Evolutionary conservation across 305 asterid species (phyloP), one percentile per base, ranked within the genome.

Genomic region (Fraxinus dipetala): DNA sequence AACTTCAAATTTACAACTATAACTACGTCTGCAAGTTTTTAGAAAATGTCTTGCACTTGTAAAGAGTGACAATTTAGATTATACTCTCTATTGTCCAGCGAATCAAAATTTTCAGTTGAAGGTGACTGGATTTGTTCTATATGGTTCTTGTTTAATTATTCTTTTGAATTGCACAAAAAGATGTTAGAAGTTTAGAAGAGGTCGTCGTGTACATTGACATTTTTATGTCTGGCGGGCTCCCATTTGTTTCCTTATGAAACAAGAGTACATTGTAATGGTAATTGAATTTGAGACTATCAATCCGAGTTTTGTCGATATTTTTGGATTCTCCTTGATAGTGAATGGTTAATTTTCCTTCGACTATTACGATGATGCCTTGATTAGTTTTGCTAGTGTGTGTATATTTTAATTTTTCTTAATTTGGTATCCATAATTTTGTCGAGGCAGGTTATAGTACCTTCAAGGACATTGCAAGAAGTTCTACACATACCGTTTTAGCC

Each of bases 381-480:
- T 48, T 48, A 48, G 59, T 48, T 48, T 48, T 48, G 59, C 59
- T 5, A 48, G 1, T 2, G n/a, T 48, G 59, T 45, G 56, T 5
- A 10, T 43, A 43, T 43, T 43, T 43, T 11, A 43, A 1, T 36
- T 36, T 36, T 36, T 7, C 43, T 36, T 36, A 36, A 36, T 36
- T 36, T 7, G 43, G 43, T 36, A 36, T 36, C 43, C 2, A 9
- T 36, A 7, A 36, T 36, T 36, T 36, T 36, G 43, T 36, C 40
- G 9, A 36, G 43, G 43, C 43, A 36, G 43, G 43, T 36, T 51
- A 51, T 16, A 51, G 22, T 84, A 77, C 87, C 90, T 86, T 88
- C 94, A 87, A 90, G 90, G 88, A 89, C 89, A 80, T 84, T 85
- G 90, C 96, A 83, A 84, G 95, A 90, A 77, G 85, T 67, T 87